Conservation (phyloP, 495 filamentous ascomycete genomes). For the Poronia punctata region DNA sequence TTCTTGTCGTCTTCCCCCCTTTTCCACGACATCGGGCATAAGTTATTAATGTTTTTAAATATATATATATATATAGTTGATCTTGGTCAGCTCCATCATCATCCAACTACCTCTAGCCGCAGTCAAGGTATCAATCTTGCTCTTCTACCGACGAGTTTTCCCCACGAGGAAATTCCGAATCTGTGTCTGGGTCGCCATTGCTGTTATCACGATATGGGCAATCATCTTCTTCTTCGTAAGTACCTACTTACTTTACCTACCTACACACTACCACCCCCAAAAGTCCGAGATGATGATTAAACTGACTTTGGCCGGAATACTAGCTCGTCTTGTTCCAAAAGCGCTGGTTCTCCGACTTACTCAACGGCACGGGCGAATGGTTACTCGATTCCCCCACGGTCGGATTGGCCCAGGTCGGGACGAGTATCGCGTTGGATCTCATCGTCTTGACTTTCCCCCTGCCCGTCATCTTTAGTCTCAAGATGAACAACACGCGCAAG, state of each 20-base stretch:
- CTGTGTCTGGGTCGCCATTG: constrained; percentile 6
- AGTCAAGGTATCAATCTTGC: constrained; percentile 11
- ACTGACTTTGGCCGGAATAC: background rate
- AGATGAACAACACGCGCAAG: constrained; percentile 13
- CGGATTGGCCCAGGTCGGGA: constrained; percentile 7
- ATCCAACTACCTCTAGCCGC: constrained; percentile 4
- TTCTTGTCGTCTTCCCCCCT: too few species aligned
- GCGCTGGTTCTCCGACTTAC: background rate
- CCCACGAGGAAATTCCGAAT: background rate
- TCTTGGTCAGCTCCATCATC: background rate
- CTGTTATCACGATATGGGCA: constrained; percentile 3
- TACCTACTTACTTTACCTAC: too few species aligned
- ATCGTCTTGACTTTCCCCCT: constrained; percentile 18
- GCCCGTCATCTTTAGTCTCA: constrained; percentile 12
- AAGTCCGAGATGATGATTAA: background rate
- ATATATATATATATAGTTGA: background rate
- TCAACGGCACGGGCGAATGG: background rate
- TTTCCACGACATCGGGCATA: background rate
- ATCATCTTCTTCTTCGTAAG: constrained; percentile 8
- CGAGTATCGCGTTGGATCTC: constrained; percentile 16
- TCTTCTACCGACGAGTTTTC: constrained; percentile 15
- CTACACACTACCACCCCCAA: too few species aligned
- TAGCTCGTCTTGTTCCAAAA: background rate
- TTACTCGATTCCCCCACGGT: constrained; percentile 2
- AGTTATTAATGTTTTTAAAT: background rate